Base-by-base conservation (phyloP, 805 yeast genomes). In the Blastobotrys muscicola region DNA sequence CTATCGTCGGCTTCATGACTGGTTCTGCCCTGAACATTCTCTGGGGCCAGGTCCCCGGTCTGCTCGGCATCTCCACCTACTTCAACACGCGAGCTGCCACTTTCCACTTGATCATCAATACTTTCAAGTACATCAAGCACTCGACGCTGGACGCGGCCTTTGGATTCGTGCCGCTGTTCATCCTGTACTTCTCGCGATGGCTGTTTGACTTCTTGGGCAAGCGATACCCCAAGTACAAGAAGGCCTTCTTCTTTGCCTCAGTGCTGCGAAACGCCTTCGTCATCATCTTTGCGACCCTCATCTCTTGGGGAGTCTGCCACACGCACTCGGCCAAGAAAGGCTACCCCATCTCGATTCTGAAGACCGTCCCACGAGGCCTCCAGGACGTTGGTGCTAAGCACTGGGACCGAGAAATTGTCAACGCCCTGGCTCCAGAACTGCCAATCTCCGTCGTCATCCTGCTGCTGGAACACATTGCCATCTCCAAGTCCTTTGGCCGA, bases 1-100 rank as follows among this genome's bases (percentile, higher is more conserved):
- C 95, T 1, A 95, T 89, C 35, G 71, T 86, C 65, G 97, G 97
- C 0, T 89, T 87, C 68, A 89, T 89, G 90, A 74, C 90, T 30
- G 97, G 97, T 42, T 87, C 96, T 3, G 95, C 97, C 2, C 74
- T 89, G 55, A 80, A 71, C 55, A 89, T 89, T 58, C 70, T 82
- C 31, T 63, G 70, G 47, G 97, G 97, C 16, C 97, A 89, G 67
- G 79, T 89, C 5, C 95, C 97, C 3, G 82, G 71, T 3, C 70
- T 89, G 46, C 72, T 89, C 83, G 97, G 97, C 12, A 82, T 71
- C 65, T 46, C 54, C 42, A 75, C 66, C 12, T 46, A 51, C 29
- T 85, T 87, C 45, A 78, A 85, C 66, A 82, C 94, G 8, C 78
- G 92, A 64, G 74, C 57, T 1, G 68, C 87, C 0, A 70, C 94